Evolutionary conservation across 2,329 filamentous ascomycete genomes (phyloP).

Genomic region (Sphaerulina vaccinii): DNA sequence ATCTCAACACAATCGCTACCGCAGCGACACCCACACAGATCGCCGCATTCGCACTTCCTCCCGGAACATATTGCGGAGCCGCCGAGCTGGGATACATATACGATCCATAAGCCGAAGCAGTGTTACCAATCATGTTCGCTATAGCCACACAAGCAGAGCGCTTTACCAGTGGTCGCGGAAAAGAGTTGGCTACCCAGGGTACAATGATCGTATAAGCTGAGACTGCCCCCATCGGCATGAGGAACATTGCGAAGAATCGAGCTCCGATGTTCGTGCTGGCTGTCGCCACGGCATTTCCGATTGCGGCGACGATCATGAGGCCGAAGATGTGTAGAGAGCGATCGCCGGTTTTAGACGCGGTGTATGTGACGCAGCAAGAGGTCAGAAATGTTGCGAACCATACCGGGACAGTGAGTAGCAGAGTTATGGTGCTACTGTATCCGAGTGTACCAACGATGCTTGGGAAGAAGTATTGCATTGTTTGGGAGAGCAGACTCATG

Average conservation of each 20-base stretch:
- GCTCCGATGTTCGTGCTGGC: constrained; percentile 51
- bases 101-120: constrained; percentile 37
- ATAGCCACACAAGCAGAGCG: constrained; percentile 81
- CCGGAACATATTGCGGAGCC: constrained; percentile 41
- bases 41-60: constrained; percentile 38
- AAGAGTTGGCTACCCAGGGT: constrained; percentile 25
- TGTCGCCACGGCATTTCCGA: constrained; percentile 58
- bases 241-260: constrained; percentile 63
- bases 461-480: constrained; percentile 66
- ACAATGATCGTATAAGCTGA: constrained; percentile 36
- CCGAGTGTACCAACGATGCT: constrained; percentile 62
- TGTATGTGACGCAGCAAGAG: constrained; percentile 56
- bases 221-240: constrained; percentile 43
- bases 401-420: constrained; percentile 57
- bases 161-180: constrained; percentile 59
- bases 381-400: constrained; percentile 58
- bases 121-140: constrained; percentile 42
- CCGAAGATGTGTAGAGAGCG: constrained; percentile 57
- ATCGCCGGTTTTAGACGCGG: constrained; percentile 55
- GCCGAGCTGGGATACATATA: constrained; percentile 37
- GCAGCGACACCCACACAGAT: constrained; percentile 40
- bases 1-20: constrained; percentile 37
- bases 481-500: constrained; percentile 52
- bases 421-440: constrained; percentile 54
- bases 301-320: constrained; percentile 53